Evolutionary conservation across 352 stramenopile species (phyloP), one percentile per base, ranked within the genome.

Genomic region (Phytopythium boreale): DNA sequence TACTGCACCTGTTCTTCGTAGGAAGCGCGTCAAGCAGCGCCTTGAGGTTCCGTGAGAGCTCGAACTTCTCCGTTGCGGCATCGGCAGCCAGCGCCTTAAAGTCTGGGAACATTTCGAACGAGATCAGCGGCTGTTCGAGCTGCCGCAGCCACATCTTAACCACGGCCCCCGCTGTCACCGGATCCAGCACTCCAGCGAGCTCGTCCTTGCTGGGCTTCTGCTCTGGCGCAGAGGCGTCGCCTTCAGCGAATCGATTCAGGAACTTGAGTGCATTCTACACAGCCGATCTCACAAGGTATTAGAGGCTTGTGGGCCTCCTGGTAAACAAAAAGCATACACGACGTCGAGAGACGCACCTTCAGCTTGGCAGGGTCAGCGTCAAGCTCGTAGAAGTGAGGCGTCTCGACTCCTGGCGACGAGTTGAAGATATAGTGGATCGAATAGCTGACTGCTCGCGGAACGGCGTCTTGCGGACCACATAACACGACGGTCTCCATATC

Each of bases 341-440:
- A 39, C 37, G n/a, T 47, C 37, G 12, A 26, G 12, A 52, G 0
- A 50, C 64, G 58, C 61, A 87, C 84, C 76, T 87, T 80, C 22
- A 94, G 79, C 24, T 84, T 83, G 0, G 62, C 56, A 10, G 70
- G 27, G 17, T 89, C 71, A 0, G 76, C 65, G 11, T 91, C 80
- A 1, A 68, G 37, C 63, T 90, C 79, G 69, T 94, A 94, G 56
- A 94, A 94, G 20, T 66, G 71, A 36, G 79, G 66, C 0, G 80
- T 94, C 65, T 94, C 85, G 49, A 94, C 91, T 4, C 85, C 85
- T 39, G 85, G 83, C 17, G 75, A 82, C 37, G 83, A 92, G 52
- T 94, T 79, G 60, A 90, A 92, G 47, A 94, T 94, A 63, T 89
- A 94, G 49, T 94, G 82, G 62, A 94, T 89, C 36, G 82, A 79